phyloP scores from a whole-genome alignment of 805 yeast species.

The Candida dajiaensis region DNA sequence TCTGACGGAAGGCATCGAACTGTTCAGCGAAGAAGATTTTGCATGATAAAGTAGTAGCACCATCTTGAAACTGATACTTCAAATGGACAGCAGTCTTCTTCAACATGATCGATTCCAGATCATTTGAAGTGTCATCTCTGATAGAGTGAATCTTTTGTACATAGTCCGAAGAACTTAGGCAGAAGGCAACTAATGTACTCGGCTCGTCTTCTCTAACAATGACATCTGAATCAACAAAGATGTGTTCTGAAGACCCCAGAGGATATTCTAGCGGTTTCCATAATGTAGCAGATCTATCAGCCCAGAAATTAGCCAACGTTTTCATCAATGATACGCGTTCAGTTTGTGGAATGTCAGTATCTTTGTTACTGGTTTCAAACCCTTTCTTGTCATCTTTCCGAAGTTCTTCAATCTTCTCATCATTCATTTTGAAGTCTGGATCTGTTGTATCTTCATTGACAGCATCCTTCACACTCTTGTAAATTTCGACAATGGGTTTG shows the following conservation, averaged over 20 bases:
- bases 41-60: constrained; percentile 76
- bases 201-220: constrained; percentile 96
- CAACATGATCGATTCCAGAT: constrained; percentile 63
- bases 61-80: constrained; percentile 88
- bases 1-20: constrained; percentile 85
- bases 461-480: constrained; percentile 82
- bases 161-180: constrained; percentile 82
- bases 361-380: constrained; percentile 11
- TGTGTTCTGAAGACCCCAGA: constrained; percentile 70
- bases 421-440: constrained; percentile 13
- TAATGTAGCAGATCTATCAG: constrained; percentile 89
- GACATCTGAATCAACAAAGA: constrained; percentile 90
- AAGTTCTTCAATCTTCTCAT: constrained; percentile 5
- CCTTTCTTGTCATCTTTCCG: constrained; percentile 6
- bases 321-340: constrained; percentile 78
- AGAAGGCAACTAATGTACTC: constrained; percentile 87
- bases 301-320: constrained; percentile 90
- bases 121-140: constrained; percentile 8
- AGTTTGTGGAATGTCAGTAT: constrained; percentile 32
- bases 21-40: constrained; percentile 94
- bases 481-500: constrained; percentile 87
- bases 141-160: constrained; percentile 46
- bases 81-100: constrained; percentile 85
- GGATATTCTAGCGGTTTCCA: constrained; percentile 94
- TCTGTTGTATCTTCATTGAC: constrained; percentile 49